Evolutionary conservation across 169 alveolate genomes (phyloP).

Genomic region (Plasmodium malariae): DNA sequence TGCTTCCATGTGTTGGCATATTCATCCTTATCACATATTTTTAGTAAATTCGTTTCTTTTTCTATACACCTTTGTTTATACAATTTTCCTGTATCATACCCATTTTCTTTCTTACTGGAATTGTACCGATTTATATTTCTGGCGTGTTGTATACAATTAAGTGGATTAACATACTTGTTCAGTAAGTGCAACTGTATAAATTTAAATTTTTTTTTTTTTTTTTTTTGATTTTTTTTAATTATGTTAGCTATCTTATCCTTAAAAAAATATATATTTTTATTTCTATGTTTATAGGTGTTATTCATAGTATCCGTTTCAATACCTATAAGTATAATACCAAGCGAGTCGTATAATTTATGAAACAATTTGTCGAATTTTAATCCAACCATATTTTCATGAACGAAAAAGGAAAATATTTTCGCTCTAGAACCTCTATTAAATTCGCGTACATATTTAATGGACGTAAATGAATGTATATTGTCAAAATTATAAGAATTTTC

Average conservation of each 20-base stretch:
- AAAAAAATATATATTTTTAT: background rate
- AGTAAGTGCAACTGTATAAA: constrained; percentile 27
- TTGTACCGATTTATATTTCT: background rate
- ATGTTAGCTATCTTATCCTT: background rate
- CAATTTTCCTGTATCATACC: background rate
- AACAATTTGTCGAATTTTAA: constrained; percentile 66
- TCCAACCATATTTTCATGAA: constrained; percentile 71
- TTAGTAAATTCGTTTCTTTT: too few relatives aligned
- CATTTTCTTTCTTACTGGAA: background rate
- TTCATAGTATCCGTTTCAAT: constrained; percentile 36
- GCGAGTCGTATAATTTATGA: constrained; percentile 50
- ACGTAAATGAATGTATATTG: constrained; percentile 15
- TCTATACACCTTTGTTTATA: too few relatives aligned
- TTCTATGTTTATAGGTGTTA: background rate
- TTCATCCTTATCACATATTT: too few relatives aligned
- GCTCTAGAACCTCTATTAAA: constrained; percentile 58
- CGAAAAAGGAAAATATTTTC: constrained; percentile 61
- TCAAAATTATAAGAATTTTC: constrained; percentile 1
- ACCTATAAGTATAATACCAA: constrained; percentile 70
- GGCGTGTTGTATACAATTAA: background rate
- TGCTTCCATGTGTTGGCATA: too few relatives aligned
- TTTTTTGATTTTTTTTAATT: constrained; percentile 10
- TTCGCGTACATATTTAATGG: constrained; percentile 24
- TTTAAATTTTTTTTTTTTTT: constrained; percentile 22
- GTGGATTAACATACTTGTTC: constrained; percentile 29